Evolutionary conservation across 2,329 filamentous ascomycete species (phyloP).

Genomic region (Salinomyces thailandicus): DNA sequence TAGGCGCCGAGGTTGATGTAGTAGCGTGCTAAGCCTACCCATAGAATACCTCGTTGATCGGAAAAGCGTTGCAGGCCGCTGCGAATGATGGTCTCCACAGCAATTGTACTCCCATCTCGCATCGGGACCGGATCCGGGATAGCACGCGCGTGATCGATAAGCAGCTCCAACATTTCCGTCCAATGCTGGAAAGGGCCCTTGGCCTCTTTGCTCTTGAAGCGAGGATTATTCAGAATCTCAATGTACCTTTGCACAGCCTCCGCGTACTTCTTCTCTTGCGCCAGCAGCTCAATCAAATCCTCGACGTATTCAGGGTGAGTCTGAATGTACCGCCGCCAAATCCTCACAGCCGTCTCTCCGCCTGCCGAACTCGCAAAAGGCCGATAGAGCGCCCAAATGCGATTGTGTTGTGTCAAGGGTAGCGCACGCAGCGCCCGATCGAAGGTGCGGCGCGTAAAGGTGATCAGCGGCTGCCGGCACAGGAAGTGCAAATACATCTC

Average conservation of each 20-base stretch:
- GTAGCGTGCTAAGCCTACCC: slow-evolving; percentile 90
- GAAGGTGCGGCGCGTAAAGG: slow-evolving; percentile 74
- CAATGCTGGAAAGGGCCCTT: slow-evolving; percentile 95
- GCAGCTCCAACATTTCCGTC: slow-evolving; percentile 91
- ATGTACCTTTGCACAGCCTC: slow-evolving; percentile 90
- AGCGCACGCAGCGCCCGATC: slow-evolving; percentile 84
- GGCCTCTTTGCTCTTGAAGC: slow-evolving; percentile 83
- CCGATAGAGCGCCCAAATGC: slow-evolving; percentile 87
- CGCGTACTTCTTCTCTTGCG: slow-evolving; percentile 72
- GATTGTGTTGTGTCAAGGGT: slow-evolving; percentile 87
- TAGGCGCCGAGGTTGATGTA: slow-evolving; percentile 92
- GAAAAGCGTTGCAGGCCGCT: slow-evolving; percentile 85
- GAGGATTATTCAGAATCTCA: slow-evolving; percentile 77
- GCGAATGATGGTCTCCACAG: slow-evolving; percentile 84
- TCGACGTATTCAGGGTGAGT: slow-evolving; percentile 91
- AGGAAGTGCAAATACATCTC: slow-evolving; percentile 93
- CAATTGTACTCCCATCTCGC: slow-evolving; percentile 68
- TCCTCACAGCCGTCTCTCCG: slow-evolving; percentile 79
- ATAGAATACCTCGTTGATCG: slow-evolving; percentile 88
- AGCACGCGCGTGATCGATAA: slow-evolving; percentile 67
- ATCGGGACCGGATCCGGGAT: slow-evolving; percentile 62
- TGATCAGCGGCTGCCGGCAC: slow-evolving; percentile 83
- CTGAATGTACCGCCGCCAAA: slow-evolving; percentile 95
- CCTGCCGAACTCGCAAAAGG: slow-evolving; percentile 85
- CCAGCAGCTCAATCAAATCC: slow-evolving; percentile 84